Conservation (phyloP, 2,329 filamentous ascomycete genomes). For the Fusarium nurragi region DNA sequence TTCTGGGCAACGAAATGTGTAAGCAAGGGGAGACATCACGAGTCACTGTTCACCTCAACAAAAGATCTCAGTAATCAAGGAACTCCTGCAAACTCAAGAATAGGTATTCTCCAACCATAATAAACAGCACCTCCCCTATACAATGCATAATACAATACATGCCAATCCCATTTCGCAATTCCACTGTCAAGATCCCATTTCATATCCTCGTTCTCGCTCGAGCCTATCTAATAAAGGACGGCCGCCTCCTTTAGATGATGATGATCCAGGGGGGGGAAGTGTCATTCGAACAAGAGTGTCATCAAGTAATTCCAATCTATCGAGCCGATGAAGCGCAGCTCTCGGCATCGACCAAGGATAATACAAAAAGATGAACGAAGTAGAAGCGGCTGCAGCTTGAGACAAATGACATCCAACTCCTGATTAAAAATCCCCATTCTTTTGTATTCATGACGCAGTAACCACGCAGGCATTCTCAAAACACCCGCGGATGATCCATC, state of each 20-base stretch:
- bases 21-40: neutral
- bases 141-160: slow-evolving; percentile 31
- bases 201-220: slow-evolving; percentile 14
- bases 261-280: neutral
- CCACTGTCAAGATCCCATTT: slow-evolving; percentile 22
- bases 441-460: slow-evolving; percentile 41
- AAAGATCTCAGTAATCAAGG: neutral
- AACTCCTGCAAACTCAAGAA: neutral
- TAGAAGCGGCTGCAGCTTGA: slow-evolving; percentile 26
- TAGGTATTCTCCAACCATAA: neutral
- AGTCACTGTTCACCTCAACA: neutral
- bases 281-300: slow-evolving; percentile 24
- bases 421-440: slow-evolving; percentile 28
- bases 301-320: slow-evolving; percentile 22
- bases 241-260: slow-evolving; percentile 3
- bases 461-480: slow-evolving; percentile 28
- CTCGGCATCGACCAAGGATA: slow-evolving; percentile 21
- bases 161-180: slow-evolving; percentile 17
- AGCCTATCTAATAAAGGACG: slow-evolving; percentile 21
- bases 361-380: slow-evolving; percentile 18
- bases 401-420: slow-evolving; percentile 43
- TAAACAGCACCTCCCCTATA: slow-evolving; percentile 9
- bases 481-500: slow-evolving; percentile 27
- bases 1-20: neutral
- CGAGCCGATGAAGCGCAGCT: slow-evolving; percentile 28